Evolutionary conservation across 208 protist genomes (phyloP), one percentile per base, ranked within the genome.

Genomic region (Leptomonas seymouri): DNA sequence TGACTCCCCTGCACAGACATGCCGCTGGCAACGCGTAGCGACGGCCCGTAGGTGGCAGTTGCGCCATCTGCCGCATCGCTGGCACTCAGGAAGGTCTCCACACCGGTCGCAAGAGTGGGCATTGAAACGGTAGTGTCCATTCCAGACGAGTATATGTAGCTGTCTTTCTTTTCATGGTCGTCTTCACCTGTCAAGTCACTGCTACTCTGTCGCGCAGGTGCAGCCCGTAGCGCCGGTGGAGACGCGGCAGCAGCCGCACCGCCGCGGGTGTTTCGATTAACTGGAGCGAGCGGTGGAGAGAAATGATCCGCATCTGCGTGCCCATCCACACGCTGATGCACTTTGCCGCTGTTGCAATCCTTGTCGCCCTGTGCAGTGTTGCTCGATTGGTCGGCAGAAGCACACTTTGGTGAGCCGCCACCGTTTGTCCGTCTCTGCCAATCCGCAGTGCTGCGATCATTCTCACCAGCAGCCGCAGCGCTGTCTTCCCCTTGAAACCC

Each of bases 151-250:
- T 69, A 53, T 15, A 46, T 16, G 18, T 69, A 62, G 16, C n/a
- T 45, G 20, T 49, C 62, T 5, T 45, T 45, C 18, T 4, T 23
- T 2, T 14, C 62, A n/a, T 45, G 31, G 5, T 69, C 39, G 3
- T 69, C 70, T 16, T 60, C 62, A 0, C 44, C 23, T 0, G 70
- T 65, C n/a, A 65, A 12, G 46, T 69, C 70, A 28, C 62, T 70
- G n/a, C 45, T 44, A 4, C 51, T 70, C n/a, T 28, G 48, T n/a
- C 2, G 1, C 18, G 30, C n/a, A 14, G 18, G 30, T 2, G 25
- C n/a, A 12, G n/a, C 42, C 9, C 39, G n/a, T 34, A 39, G 14
- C 11, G 16, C 34, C 1, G 56, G 6, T 9, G 56, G 6, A 16
- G 14, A 2, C 2, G 20, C 6, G 27, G 5, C 18, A 14, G 16